Evolutionary conservation across 177 flowering plant genomes (phyloP).

Genomic region (Telopea speciosissima): DNA sequence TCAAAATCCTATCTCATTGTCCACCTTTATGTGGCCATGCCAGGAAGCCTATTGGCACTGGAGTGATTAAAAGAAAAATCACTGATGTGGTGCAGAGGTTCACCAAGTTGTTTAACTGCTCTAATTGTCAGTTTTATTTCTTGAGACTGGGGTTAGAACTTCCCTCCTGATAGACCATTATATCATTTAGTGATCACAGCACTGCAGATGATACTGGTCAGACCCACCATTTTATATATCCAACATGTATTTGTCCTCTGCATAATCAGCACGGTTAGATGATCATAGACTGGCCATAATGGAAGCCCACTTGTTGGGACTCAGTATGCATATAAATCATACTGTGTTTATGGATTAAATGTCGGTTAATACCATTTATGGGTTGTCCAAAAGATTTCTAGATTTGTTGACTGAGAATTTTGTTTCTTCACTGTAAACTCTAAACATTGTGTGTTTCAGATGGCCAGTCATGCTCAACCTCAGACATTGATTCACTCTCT

Average conservation of each 20-base stretch:
- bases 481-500: constrained; percentile 9
- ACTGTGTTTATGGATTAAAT: background rate
- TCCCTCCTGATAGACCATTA: background rate
- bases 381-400: background rate
- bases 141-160: background rate
- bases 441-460: constrained; percentile 22
- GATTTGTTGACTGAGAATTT: background rate
- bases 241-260: background rate
- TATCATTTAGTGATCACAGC: background rate
- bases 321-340: no score
- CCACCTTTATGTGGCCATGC: background rate
- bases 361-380: no score
- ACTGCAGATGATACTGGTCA: background rate
- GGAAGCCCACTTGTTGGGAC: background rate
- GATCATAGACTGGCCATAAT: background rate
- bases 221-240: background rate
- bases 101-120: background rate
- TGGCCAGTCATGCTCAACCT: constrained; percentile 10
- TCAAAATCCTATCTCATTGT: no score
- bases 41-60: constrained; percentile 2
- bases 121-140: background rate
- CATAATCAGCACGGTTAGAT: background rate
- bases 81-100: constrained; percentile 6
- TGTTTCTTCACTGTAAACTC: background rate
- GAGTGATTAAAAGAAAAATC: constrained; percentile 10